A percentile compares a stretch with the other conserved stretches of the same genome.
These are phyloP conservation scores for Russula earlei DNA, from an alignment of 768 basidiomycete species.

Conservation along the genomic window DNA sequence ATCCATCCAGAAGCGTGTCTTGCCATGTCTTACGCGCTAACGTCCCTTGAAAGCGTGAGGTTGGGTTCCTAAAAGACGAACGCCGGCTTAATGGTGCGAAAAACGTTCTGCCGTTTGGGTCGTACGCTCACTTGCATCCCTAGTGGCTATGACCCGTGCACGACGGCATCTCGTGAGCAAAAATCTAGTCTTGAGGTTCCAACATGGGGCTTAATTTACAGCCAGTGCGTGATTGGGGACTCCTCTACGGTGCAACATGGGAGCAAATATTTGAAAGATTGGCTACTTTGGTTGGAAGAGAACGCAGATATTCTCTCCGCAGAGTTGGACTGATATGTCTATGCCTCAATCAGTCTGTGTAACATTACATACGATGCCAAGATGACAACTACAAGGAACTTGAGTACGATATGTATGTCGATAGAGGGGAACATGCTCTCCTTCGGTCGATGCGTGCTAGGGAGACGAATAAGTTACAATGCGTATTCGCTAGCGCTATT, in stretches of 20 bases:
- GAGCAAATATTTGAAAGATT: slow-evolving; percentile 72
- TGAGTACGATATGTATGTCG: background rate
- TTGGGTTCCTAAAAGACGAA: slow-evolving; percentile 92
- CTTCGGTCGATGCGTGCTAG: background rate
- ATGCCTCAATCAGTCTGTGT: background rate
- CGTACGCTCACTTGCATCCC: slow-evolving; percentile 5
- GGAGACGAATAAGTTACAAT: slow-evolving; percentile 10
- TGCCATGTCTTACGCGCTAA: background rate
- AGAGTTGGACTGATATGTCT: slow-evolving; percentile 36
- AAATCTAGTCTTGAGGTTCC: background rate
- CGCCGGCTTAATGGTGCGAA: slow-evolving; percentile 74
- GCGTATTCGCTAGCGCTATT: slow-evolving; percentile 13
- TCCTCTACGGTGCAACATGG: slow-evolving; percentile 86
- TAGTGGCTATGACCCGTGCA: slow-evolving; percentile 89
- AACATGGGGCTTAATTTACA: background rate
- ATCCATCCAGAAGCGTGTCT: slow-evolving; percentile 12
- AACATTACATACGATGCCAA: background rate
- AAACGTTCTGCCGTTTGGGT: background rate
- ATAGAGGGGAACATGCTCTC: background rate
- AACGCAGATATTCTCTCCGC: slow-evolving; percentile 89
- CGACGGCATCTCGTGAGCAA: slow-evolving; percentile 74
- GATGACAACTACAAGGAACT: background rate
- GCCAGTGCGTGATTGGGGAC: slow-evolving; percentile 86
- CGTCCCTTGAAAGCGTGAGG: slow-evolving; percentile 50
- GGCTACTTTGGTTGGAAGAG: slow-evolving; percentile 85